These are phyloP conservation scores for Yarrowia bubula DNA, from an alignment of 805 yeast species.

Conservation along the genomic window DNA sequence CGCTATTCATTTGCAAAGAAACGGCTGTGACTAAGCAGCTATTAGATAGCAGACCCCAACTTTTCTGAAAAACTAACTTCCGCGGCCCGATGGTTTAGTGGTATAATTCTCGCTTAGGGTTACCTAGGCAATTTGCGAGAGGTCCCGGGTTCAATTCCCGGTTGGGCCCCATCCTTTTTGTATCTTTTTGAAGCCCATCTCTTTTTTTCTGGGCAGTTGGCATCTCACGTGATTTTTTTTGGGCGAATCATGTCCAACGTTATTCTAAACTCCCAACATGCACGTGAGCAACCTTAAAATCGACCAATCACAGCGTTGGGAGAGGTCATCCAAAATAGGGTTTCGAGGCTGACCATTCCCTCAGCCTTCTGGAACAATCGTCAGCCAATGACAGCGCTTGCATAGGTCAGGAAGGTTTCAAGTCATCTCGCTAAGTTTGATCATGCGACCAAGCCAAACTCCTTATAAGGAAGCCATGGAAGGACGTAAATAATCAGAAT, in stretches of 20 bases:
- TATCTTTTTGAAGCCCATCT: not conserved
- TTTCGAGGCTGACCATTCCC: conserved; percentile 1
- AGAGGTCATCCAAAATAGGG: conserved; percentile 23
- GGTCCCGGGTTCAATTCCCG: conserved; percentile 27
- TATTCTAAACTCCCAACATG: not conserved
- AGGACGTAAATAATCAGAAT: not conserved
- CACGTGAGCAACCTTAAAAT: conserved; percentile 10
- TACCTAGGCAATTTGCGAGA: conserved; percentile 23
- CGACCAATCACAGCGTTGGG: not conserved
- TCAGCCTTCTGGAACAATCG: not conserved
- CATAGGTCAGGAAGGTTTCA: conserved; percentile 13
- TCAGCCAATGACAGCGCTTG: not conserved
- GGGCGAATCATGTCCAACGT: not conserved
- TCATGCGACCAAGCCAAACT: conserved; percentile 4
- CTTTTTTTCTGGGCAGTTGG: not conserved
- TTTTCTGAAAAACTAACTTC: not conserved
- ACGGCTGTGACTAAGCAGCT: not conserved
- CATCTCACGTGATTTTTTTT: not conserved
- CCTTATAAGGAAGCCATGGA: conserved; percentile 3
- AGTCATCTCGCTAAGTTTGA: not conserved
- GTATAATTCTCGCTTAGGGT: conserved; percentile 26
- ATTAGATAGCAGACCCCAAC: not conserved
- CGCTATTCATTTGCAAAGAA: no score
- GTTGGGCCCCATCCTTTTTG: conserved; percentile 16
- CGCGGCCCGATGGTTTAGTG: conserved; percentile 25